A percentile compares a stretch with the other conserved stretches of the same genome.
Conservation (phyloP, 2,329 filamentous ascomycete species). For the Dactylonectria estremocensis region DNA sequence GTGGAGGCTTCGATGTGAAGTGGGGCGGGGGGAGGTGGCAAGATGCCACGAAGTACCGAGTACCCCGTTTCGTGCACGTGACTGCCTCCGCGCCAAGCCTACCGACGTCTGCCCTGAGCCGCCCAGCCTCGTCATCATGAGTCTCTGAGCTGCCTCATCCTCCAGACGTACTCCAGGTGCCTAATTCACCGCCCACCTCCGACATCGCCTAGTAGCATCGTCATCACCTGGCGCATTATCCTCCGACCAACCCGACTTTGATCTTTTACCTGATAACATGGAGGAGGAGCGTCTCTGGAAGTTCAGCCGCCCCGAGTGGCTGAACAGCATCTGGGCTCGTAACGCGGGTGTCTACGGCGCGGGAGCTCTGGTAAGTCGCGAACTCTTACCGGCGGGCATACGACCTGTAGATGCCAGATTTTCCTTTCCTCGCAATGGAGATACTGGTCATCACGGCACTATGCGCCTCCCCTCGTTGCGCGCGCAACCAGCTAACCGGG, state of each 20-base stretch:
- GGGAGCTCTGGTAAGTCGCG: conserved; percentile 71
- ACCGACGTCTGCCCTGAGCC: conserved; percentile 15
- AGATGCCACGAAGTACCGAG: not conserved
- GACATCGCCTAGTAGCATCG: conserved; percentile 33
- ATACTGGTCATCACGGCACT: not conserved
- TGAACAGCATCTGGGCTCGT: conserved; percentile 75
- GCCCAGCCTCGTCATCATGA: conserved; percentile 50
- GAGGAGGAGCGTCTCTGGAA: conserved; percentile 78
- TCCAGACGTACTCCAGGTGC: conserved; percentile 24
- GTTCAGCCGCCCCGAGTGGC: conserved; percentile 77
- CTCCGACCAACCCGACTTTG: not conserved
- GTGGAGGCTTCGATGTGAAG: not conserved
- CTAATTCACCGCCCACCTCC: conserved; percentile 27
- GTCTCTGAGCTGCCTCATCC: conserved; percentile 33
- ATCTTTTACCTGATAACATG: conserved; percentile 56
- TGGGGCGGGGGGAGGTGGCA: not conserved
- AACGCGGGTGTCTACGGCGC: conserved; percentile 75
- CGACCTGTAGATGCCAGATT: not conserved
- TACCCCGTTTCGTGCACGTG: conserved; percentile 36
- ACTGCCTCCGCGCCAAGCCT: conserved; percentile 30
- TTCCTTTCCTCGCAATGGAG: not conserved
- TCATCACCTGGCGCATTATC: not conserved
- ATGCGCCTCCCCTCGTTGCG: conserved; percentile 5
- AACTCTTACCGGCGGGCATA: conserved; percentile 1
- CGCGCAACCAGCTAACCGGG: conserved; percentile 34